Percentiles rank a stretch among this genome's conserved stretches.
phyloP scores from a whole-genome alignment of 352 stramenopile species.

The Globisporangium okanoganense region DNA sequence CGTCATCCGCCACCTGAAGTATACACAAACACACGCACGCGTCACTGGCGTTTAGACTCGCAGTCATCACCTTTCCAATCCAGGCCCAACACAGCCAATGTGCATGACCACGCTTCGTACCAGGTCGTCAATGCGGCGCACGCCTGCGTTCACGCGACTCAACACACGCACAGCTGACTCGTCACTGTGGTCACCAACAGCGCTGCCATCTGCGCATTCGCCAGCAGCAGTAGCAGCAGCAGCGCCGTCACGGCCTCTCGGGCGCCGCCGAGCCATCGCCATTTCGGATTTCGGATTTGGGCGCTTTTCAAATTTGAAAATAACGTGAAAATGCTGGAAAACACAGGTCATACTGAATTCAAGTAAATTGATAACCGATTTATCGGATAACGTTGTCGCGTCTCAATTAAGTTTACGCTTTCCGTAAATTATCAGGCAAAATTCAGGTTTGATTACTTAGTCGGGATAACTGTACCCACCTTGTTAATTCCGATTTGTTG shows the following conservation, averaged over 20 bases:
- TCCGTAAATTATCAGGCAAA: no score
- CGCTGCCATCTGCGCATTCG: background rate
- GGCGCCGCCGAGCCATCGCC: background rate
- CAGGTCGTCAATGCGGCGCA: conserved; percentile 37
- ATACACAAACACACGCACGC: background rate
- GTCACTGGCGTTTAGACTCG: background rate
- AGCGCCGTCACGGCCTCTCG: background rate
- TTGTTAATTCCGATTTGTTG: no score
- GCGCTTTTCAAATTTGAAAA: conserved; percentile 6
- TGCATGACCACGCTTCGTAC: conserved; percentile 12
- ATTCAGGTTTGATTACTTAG: no score
- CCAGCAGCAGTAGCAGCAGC: background rate
- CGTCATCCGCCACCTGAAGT: conserved; percentile 25
- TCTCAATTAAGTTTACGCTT: no score
- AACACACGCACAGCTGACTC: conserved; percentile 2
- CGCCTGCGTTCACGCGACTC: conserved; percentile 36
- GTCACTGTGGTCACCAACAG: background rate
- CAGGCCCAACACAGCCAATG: background rate
- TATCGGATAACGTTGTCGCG: no score
- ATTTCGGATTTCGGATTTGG: background rate
- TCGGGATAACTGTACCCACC: no score
- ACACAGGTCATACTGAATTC: no score
- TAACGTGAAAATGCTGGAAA: no score
- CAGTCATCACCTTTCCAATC: background rate
- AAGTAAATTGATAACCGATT: no score